These are phyloP conservation scores for Beauveria brongniartii DNA, from an alignment of 2,329 filamentous ascomycete genomes.

Conservation along the genomic window DNA sequence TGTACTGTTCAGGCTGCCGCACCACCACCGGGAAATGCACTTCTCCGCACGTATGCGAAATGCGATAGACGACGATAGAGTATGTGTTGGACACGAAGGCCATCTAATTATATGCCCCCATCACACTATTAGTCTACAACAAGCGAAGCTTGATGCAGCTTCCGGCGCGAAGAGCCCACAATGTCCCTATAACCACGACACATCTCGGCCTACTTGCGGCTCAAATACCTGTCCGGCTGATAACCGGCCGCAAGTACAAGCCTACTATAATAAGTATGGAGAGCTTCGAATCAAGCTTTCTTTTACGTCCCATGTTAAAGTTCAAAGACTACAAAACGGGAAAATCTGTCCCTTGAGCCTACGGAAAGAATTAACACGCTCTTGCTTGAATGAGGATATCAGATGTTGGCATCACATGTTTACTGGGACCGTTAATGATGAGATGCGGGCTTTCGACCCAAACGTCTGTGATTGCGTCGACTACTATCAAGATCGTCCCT, in stretches of 20 bases:
- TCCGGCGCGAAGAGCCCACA: background rate
- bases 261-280: background rate
- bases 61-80: background rate
- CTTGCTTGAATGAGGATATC: fast-evolving
- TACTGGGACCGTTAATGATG: background rate
- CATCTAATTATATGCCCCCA: background rate
- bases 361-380: background rate
- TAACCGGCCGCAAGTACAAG: background rate
- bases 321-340: background rate
- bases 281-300: background rate
- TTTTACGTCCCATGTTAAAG: background rate
- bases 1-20: background rate
- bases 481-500: background rate
- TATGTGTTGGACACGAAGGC: background rate
- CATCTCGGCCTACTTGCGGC: background rate
- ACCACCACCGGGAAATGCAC: background rate
- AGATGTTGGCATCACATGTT: background rate
- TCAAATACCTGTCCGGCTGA: background rate
- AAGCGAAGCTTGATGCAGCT: background rate
- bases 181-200: background rate
- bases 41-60: background rate
- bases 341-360: background rate
- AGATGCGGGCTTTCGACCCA: background rate
- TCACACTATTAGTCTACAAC: background rate
- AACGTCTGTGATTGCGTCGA: constrained; percentile 1